Evolutionary conservation across 1,284 basidiomycete genomes (phyloP), one percentile per base, ranked within the genome.

Genomic region (Ustilago shanxiensis): DNA sequence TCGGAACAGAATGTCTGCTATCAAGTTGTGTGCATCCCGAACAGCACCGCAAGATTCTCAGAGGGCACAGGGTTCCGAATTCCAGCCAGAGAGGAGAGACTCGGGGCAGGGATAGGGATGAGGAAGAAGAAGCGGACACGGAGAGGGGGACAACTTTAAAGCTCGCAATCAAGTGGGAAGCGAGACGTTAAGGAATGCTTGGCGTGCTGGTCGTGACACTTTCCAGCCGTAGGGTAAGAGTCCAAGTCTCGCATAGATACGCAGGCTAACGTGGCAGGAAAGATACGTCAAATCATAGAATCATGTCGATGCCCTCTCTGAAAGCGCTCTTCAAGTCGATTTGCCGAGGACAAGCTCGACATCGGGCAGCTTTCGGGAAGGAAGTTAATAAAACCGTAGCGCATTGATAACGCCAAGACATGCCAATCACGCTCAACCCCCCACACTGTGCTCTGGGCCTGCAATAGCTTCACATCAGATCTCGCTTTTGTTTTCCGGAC

Each of bases 171-270:
- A n/a, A n/a, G n/a, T 13, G 18, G 41, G 2, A 33, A 22, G 50
- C 50, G 51, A 61, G 37, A 54, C 60, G 60, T 14, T 45, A 26
- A 44, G 60, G 60, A 61, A 61, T 61, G 60, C 60, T 61, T 61
- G 60, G 60, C 60, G 52, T 37, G 29, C n/a, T n/a, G n/a, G n/a
- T 28, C 24, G 41, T 26, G 11, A 9, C 47, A 6, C 47, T 49
- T 13, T 22, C 6, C 24, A 33, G 31, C 6, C 47, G 47, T 24
- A 22, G 20, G n/a, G 24, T 11, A 26, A 49, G n/a, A 24, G 20
- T 49, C 4, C 7, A 13, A 9, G 20, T 49, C 47, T 49, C 47
- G 47, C 10, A 6, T 6, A 28, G 22, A 49, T 49, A 49, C 13
- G 14, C 50, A 20, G 4, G 29, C 24, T 41, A 62, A 56, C 61